Conservation (phyloP, 2,329 filamentous ascomycete genomes). For the Pestalotiopsis sp. region DNA sequence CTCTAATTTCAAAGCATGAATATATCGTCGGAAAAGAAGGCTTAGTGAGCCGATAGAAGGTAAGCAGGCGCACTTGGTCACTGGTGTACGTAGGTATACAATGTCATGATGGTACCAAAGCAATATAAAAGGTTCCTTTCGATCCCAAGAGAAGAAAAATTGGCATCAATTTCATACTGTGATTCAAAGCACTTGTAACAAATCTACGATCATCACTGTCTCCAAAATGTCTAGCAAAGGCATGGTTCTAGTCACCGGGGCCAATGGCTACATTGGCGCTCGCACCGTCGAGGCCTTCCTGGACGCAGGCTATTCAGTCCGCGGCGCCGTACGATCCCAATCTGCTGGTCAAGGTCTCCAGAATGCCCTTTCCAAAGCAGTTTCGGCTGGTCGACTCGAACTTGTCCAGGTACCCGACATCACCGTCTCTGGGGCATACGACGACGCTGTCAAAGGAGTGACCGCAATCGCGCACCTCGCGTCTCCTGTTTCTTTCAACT, state of each 20-base stretch:
- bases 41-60: too few relatives aligned
- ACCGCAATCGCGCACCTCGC: constrained; percentile 26
- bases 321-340: constrained; percentile 32
- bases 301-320: constrained; percentile 32
- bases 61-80: too few relatives aligned
- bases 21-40: too few relatives aligned
- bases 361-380: constrained; percentile 17
- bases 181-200: background rate
- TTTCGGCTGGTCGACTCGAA: constrained; percentile 22
- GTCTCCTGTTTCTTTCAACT: constrained; percentile 20
- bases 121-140: too few relatives aligned
- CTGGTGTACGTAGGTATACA: too few relatives aligned
- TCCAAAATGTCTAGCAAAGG: constrained; percentile 10
- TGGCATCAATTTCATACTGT: background rate
- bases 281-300: constrained; percentile 32
- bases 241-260: constrained; percentile 35
- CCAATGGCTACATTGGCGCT: constrained; percentile 37
- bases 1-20: too few relatives aligned
- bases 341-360: constrained; percentile 20
- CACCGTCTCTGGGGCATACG: constrained; percentile 32
- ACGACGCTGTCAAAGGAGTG: constrained; percentile 32
- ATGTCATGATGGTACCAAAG: too few relatives aligned
- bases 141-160: background rate
- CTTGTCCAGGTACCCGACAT: constrained; percentile 35
- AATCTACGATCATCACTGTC: background rate